Evolutionary conservation across 352 stramenopile genomes (phyloP).

Genomic region (Pythium oligandrum): DNA sequence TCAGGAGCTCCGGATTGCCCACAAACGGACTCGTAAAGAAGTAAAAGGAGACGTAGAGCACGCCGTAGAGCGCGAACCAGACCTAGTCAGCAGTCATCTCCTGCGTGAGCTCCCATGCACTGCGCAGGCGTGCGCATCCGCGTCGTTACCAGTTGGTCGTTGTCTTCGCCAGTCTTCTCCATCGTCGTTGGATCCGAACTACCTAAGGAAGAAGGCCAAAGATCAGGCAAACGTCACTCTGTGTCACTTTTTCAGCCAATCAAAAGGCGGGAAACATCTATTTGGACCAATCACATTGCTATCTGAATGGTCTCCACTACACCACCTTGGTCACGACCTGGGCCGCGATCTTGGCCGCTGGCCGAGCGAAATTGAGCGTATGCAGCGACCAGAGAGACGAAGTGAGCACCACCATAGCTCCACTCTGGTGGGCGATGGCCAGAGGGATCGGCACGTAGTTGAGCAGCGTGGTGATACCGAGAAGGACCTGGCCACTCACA

Average conservation of each 20-base stretch:
- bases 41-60: constrained; percentile 84
- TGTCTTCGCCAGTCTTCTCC: constrained; percentile 5
- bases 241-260: constrained; percentile 17
- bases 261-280: constrained; percentile 1
- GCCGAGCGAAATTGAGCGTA: constrained; percentile 83
- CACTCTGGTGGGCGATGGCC: constrained; percentile 94
- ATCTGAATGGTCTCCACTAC: neutral
- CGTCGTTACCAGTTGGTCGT: constrained; percentile 18
- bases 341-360: constrained; percentile 31
- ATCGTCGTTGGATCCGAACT: constrained; percentile 1
- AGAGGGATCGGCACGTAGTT: constrained; percentile 95
- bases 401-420: constrained; percentile 93
- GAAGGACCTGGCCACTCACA: constrained; percentile 72
- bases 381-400: constrained; percentile 91
- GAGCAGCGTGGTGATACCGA: constrained; percentile 97
- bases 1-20: constrained; percentile 76
- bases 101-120: neutral
- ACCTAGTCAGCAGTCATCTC: constrained; percentile 27
- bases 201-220: too few relatives aligned
- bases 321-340: constrained; percentile 26
- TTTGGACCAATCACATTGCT: neutral
- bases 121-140: neutral
- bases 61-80: constrained; percentile 80
- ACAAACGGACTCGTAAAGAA: constrained; percentile 88
- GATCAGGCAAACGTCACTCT: too few relatives aligned